These are phyloP conservation scores for Neckera pumila DNA, from an alignment of 225 moss, liverwort and hornwort genomes.

Conservation along the genomic window DNA sequence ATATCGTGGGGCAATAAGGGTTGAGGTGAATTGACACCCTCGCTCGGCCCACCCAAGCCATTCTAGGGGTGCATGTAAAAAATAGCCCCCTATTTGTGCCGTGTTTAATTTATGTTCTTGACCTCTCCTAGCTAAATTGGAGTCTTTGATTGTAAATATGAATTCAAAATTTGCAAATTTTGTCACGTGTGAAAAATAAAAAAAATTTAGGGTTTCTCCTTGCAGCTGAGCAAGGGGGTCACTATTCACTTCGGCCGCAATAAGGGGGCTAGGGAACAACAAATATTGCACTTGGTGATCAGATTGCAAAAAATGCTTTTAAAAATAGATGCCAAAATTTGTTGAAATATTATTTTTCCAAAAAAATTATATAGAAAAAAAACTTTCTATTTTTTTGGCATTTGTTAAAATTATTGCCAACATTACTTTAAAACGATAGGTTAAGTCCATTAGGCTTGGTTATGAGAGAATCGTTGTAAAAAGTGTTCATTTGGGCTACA, in stretches of 20 bases:
- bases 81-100: no score
- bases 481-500: neutral
- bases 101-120: no score
- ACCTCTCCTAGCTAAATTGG: no score
- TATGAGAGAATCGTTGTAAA: neutral
- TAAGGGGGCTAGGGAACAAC: neutral
- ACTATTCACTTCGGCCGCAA: no score
- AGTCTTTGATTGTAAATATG: no score
- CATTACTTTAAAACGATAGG: neutral
- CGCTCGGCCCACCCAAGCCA: no score
- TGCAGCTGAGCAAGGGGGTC: no score
- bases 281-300: neutral
- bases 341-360: fast-evolving
- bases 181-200: no score
- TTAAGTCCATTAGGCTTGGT: neutral
- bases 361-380: neutral
- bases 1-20: fast-evolving
- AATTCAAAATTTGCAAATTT: no score
- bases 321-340: neutral
- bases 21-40: no score
- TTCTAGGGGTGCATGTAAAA: no score
- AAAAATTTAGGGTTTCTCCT: no score
- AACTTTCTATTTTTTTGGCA: neutral
- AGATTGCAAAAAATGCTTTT: neutral
- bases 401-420: neutral